These are phyloP conservation scores for Aspergillus sp. DNA, from an alignment of 2,329 filamentous ascomycete species.

Conservation along the genomic window DNA sequence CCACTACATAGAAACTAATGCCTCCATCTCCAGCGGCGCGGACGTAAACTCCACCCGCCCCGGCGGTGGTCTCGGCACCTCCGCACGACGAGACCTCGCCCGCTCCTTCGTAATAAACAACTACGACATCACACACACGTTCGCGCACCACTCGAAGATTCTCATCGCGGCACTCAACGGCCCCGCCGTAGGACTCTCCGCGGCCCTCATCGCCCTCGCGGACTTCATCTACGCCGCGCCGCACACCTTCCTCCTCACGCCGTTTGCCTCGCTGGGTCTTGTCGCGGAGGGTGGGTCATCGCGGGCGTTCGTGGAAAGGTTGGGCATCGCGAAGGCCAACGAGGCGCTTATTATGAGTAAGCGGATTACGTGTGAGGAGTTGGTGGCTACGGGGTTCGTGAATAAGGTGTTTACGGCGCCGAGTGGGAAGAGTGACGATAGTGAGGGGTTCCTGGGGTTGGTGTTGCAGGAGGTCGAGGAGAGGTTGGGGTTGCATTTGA, in stretches of 20 bases:
- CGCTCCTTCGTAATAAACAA: slow-evolving; percentile 78
- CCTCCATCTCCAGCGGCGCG: slow-evolving; percentile 63
- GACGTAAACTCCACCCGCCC: slow-evolving; percentile 66
- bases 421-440: slow-evolving; percentile 60
- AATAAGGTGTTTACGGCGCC: slow-evolving; percentile 73
- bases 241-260: slow-evolving; percentile 81
- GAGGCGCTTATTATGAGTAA: slow-evolving; percentile 93
- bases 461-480: slow-evolving; percentile 83
- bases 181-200: slow-evolving; percentile 83
- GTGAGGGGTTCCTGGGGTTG: slow-evolving; percentile 67
- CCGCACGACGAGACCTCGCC: slow-evolving; percentile 62
- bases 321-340: slow-evolving; percentile 81
- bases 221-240: slow-evolving; percentile 92
- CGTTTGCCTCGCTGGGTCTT: slow-evolving; percentile 85
- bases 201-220: slow-evolving; percentile 76
- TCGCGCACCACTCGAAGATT: slow-evolving; percentile 93
- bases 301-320: slow-evolving; percentile 72
- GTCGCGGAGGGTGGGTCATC: slow-evolving; percentile 86
- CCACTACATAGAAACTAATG: neutral
- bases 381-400: slow-evolving; percentile 76
- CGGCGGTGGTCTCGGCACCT: slow-evolving; percentile 43
- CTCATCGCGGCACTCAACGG: slow-evolving; percentile 90
- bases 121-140: slow-evolving; percentile 83
- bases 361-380: slow-evolving; percentile 70
- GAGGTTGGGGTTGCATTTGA: slow-evolving; percentile 75